Base-by-base conservation (phyloP, 768 basidiomycete genomes). In the Suillus paluster region DNA sequence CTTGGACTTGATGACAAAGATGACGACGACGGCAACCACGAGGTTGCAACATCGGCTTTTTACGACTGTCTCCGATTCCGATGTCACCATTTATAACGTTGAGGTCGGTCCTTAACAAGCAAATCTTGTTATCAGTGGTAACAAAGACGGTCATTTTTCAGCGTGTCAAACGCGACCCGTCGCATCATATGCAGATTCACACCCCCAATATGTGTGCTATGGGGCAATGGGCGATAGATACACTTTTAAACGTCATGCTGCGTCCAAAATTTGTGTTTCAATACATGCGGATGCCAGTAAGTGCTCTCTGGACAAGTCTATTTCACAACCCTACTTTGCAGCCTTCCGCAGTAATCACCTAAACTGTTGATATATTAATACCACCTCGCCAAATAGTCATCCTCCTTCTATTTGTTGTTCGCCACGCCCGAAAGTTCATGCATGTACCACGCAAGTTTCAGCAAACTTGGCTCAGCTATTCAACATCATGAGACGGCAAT, bases 361-460 rank as follows among this genome's bases (percentile, higher is more conserved):
- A 83, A 82, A 71, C 85, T 92, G 41, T 87, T 90, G 36, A 94
- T 96, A 79, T 95, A 96, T 76, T 95, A n/a, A n/a, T n/a, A 93
- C 74, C 92, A 95, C 75, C 85, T 95, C 65, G 87, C 87, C 68
- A 90, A 90, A 82, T 90, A 84, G 79, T 79, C 63, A 44, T 33
- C 63, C 45, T 64, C 52, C 21, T 38, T 30, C 60, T 48, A 27
- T 49, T 11, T 33, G 27, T 50, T 30, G 49, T 34, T 50, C 49
- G 27, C 11, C 30, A 25, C 25, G 46, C 46, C 15, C 25, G 17
- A 48, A 15, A 48, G 27, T 27, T 27, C 25, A 25, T 27, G 48
- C 25, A 27, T 27, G 17, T 17, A 57, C 49, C 70, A 66, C n/a
- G 69, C 56, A 1, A 73, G 75, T 17, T 71, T 64, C 57, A 58